These are phyloP conservation scores for Xanthoconium purpureum DNA, from an alignment of 768 basidiomycete genomes.

Conservation along the genomic window DNA sequence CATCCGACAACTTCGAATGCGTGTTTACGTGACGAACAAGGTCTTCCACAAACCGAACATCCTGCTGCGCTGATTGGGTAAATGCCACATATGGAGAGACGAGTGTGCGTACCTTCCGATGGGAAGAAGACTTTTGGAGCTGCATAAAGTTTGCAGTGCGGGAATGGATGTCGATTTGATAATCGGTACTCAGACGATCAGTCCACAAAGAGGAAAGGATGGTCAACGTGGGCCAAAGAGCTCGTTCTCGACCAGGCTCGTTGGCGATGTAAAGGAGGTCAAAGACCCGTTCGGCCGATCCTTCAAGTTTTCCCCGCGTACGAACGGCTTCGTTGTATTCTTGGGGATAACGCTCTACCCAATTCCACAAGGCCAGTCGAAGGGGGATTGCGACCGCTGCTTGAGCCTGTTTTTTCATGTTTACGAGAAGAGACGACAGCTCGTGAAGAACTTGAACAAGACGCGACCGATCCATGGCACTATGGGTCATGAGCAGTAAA, in stretches of 20 bases:
- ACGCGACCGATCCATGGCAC: slow-evolving; percentile 65
- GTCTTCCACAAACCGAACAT: slow-evolving; percentile 58
- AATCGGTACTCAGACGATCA: slow-evolving; percentile 64
- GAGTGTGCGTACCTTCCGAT: slow-evolving; percentile 26
- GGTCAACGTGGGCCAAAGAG: slow-evolving; percentile 78
- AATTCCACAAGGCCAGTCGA: slow-evolving; percentile 83
- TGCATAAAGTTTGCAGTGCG: slow-evolving; percentile 30
- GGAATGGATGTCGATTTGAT: slow-evolving; percentile 39
- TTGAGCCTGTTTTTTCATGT: slow-evolving; percentile 75
- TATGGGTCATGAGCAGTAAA: slow-evolving; percentile 73
- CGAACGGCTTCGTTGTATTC: slow-evolving; percentile 76
- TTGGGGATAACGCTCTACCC: slow-evolving; percentile 74
- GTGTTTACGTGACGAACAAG: slow-evolving; percentile 56
- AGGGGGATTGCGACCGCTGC: slow-evolving; percentile 68
- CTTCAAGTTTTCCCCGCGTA: slow-evolving; percentile 65
- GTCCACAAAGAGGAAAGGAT: slow-evolving; percentile 71
- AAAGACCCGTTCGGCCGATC: slow-evolving; percentile 82
- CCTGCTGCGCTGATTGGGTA: slow-evolving; percentile 28
- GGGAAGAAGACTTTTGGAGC: slow-evolving; percentile 29
- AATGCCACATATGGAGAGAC: neutral
- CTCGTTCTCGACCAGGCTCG: slow-evolving; percentile 43
- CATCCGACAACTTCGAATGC: slow-evolving; percentile 58
- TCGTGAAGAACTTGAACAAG: slow-evolving; percentile 76
- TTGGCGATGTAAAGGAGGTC: slow-evolving; percentile 64
- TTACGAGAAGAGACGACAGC: slow-evolving; percentile 75